phyloP scores from a whole-genome alignment of 2,329 filamentous ascomycete species.

The Orbilia quercus region DNA sequence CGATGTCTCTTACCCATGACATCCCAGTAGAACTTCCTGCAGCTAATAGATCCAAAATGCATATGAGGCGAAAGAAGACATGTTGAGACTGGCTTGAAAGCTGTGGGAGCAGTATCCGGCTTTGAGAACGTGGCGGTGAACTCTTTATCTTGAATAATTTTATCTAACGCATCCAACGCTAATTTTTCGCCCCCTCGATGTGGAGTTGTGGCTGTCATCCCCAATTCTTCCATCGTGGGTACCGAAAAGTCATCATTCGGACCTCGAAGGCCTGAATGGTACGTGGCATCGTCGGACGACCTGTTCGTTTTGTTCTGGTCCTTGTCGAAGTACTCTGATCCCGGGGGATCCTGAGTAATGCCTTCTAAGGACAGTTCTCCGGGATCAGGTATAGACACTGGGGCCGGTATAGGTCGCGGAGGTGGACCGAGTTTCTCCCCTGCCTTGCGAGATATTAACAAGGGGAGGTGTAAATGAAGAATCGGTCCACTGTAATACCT shows the following conservation, averaged over 20 bases:
- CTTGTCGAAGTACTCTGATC: constrained; percentile 70
- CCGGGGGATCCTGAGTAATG: constrained; percentile 21
- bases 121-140: constrained; percentile 81
- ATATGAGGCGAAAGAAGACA: constrained; percentile 78
- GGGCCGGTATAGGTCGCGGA: constrained; percentile 71
- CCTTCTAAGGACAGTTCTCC: constrained; percentile 70
- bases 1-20: constrained; percentile 61
- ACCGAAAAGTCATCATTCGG: constrained; percentile 76
- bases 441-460: constrained; percentile 62
- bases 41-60: constrained; percentile 79
- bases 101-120: constrained; percentile 78
- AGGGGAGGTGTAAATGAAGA: not conserved
- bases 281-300: constrained; percentile 69
- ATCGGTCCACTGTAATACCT: constrained; percentile 58
- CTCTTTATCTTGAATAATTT: constrained; percentile 71
- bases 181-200: constrained; percentile 77
- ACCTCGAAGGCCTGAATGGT: constrained; percentile 73
- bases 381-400: constrained; percentile 72
- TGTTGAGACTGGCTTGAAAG: constrained; percentile 77
- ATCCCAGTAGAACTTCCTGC: constrained; percentile 78
- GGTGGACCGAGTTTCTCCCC: constrained; percentile 73
- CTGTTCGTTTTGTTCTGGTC: constrained; percentile 68
- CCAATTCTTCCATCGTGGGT: constrained; percentile 78
- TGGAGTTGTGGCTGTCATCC: constrained; percentile 73
- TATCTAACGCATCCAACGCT: constrained; percentile 70